A percentile compares a stretch with the other conserved stretches of the same genome.
Evolutionary conservation across 345 rosid species (phyloP).

Genomic region (Linum trigynum): DNA sequence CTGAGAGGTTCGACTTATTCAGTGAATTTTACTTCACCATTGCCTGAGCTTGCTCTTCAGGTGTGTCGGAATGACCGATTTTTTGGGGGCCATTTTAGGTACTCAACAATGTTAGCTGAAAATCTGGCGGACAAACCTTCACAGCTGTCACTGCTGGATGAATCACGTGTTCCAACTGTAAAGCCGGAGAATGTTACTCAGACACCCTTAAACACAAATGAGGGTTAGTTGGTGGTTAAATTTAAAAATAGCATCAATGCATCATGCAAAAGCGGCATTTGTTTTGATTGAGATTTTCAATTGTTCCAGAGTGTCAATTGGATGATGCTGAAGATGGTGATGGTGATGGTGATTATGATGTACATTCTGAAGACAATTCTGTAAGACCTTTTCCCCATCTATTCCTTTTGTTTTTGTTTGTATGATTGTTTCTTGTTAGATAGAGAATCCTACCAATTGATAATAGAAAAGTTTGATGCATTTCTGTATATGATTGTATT

Average conservation of each 20-base stretch:
- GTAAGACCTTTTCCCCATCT: conserved; percentile 34
- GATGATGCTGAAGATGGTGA: conserved; percentile 40
- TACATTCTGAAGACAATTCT: conserved; percentile 52
- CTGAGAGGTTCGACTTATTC: conserved; percentile 59
- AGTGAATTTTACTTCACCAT: background rate
- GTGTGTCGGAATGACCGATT: conserved; percentile 8
- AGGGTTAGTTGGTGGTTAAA: conserved; percentile 31
- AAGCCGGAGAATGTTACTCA: conserved; percentile 26
- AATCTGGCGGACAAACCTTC: conserved; percentile 62
- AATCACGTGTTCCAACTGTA: conserved; percentile 21
- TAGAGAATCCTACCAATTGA: background rate
- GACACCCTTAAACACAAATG: conserved; percentile 25
- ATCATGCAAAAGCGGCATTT: background rate
- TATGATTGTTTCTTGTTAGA: conserved; percentile 1
- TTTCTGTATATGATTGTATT: background rate
- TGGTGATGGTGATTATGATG: conserved; percentile 60
- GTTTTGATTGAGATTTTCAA: conserved; percentile 10
- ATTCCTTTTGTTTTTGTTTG: conserved; percentile 8
- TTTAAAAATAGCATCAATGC: conserved; percentile 7
- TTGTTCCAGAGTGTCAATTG: conserved; percentile 34
- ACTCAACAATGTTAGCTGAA: conserved; percentile 99
- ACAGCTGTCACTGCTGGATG: conserved; percentile 27
- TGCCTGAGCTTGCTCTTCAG: background rate
- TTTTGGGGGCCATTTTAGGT: conserved; percentile 36
- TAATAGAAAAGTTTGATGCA: background rate